phyloP scores from a whole-genome alignment of 1,284 basidiomycete species.

The Gymnopus androsaceus region DNA sequence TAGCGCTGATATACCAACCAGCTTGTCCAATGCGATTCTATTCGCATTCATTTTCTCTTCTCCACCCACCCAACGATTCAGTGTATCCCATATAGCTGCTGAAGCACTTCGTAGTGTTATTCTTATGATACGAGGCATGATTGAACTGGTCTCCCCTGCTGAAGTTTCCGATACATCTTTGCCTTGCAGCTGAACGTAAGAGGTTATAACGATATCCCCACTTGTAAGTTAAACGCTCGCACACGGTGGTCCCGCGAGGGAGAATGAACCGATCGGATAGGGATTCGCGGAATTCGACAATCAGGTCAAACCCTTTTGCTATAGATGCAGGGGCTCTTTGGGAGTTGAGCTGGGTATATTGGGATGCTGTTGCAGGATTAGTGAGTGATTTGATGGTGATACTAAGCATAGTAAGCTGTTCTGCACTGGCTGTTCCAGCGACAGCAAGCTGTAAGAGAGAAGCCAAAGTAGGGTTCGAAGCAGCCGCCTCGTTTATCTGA shows the following conservation, averaged over 20 bases:
- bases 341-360: background rate
- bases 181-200: conserved; percentile 34
- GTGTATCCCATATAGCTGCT: conserved; percentile 50
- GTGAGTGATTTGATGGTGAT: conserved; percentile 60
- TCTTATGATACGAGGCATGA: conserved; percentile 34
- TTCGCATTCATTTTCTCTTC: conserved; percentile 46
- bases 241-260: conserved; percentile 57
- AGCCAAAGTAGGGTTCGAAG: conserved; percentile 62
- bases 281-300: conserved; percentile 68
- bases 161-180: background rate
- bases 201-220: conserved; percentile 41
- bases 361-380: conserved; percentile 8
- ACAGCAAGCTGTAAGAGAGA: conserved; percentile 64
- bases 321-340: background rate
- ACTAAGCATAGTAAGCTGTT: conserved; percentile 65
- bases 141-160: background rate
- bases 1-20: conserved; percentile 33
- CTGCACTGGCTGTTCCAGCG: conserved; percentile 55
- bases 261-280: conserved; percentile 63
- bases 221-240: conserved; percentile 35
- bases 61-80: conserved; percentile 60
- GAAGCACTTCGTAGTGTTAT: conserved; percentile 50
- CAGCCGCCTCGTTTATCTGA: conserved; percentile 65
- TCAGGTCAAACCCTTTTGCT: conserved; percentile 60
- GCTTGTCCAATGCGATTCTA: conserved; percentile 39